Evolutionary conservation across 495 filamentous ascomycete species (phyloP).

Genomic region (Neurospora terricola): DNA sequence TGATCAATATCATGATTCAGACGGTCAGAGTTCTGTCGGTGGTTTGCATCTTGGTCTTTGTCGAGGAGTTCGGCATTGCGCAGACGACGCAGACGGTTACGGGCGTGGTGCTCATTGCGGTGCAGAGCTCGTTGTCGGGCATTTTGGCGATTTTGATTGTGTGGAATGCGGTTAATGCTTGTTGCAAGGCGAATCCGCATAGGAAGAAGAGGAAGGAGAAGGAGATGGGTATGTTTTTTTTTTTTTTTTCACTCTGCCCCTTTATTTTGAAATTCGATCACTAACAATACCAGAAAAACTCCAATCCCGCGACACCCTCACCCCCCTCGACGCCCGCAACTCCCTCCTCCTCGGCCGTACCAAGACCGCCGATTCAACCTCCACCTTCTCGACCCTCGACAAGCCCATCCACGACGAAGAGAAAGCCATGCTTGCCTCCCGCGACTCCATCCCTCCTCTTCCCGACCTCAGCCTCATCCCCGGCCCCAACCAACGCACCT

Average conservation of each 20-base stretch:
- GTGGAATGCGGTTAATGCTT: constrained; percentile 76
- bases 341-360: constrained; percentile 60
- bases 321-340: constrained; percentile 81
- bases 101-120: constrained; percentile 78
- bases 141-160: constrained; percentile 81
- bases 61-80: constrained; percentile 81
- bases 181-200: constrained; percentile 83
- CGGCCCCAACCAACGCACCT: neutral
- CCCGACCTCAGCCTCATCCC: neutral
- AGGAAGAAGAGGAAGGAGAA: constrained; percentile 74
- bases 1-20: constrained; percentile 91
- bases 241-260: constrained; percentile 9
- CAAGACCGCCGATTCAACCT: constrained; percentile 15
- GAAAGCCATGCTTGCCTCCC: neutral
- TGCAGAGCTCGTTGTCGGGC: constrained; percentile 78
- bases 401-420: constrained; percentile 16
- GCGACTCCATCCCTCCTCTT: neutral
- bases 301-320: constrained; percentile 76
- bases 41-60: constrained; percentile 83
- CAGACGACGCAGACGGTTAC: constrained; percentile 92
- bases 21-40: constrained; percentile 90
- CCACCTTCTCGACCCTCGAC: constrained; percentile 25
- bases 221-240: constrained; percentile 59
- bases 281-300: constrained; percentile 54
- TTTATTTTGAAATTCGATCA: neutral